Conservation (phyloP, 2,329 filamentous ascomycete species). For the Pestalotiopsis sp. region DNA sequence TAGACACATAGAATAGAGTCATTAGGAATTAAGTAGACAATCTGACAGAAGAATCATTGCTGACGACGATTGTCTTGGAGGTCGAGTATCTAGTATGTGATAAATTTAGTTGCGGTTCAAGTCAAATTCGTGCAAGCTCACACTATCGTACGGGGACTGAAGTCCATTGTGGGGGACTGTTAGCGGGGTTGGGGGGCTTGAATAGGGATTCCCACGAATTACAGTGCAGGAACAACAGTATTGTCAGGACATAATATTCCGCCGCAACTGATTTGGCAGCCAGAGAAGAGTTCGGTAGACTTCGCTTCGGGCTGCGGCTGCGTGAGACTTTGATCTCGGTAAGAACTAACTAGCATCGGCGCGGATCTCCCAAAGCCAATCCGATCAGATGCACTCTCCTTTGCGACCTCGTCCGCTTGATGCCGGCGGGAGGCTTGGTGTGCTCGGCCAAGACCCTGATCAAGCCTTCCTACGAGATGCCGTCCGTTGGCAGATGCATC, state of each 20-base stretch:
- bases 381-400: too few species aligned
- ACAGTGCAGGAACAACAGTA: background rate
- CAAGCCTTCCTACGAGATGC: background rate
- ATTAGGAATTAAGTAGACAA: background rate
- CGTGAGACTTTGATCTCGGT: too few species aligned
- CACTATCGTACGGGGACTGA: background rate
- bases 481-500: background rate
- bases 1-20: conserved; percentile 5
- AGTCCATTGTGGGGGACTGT: background rate
- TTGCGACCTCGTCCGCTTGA: background rate
- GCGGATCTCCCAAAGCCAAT: too few species aligned
- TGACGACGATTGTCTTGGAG: background rate
- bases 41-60: background rate
- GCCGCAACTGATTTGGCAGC: background rate
- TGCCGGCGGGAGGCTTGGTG: background rate
- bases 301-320: too few species aligned
- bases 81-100: background rate
- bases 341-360: too few species aligned
- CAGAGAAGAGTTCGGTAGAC: too few species aligned
- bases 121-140: background rate
- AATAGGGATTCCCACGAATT: background rate
- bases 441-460: background rate
- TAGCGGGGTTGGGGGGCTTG: background rate
- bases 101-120: background rate
- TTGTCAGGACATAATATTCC: background rate